A percentile compares a stretch with the other conserved stretches of the same genome.
Evolutionary conservation across 768 basidiomycete species (phyloP).

Genomic region (Macrolepiota albuminosa): DNA sequence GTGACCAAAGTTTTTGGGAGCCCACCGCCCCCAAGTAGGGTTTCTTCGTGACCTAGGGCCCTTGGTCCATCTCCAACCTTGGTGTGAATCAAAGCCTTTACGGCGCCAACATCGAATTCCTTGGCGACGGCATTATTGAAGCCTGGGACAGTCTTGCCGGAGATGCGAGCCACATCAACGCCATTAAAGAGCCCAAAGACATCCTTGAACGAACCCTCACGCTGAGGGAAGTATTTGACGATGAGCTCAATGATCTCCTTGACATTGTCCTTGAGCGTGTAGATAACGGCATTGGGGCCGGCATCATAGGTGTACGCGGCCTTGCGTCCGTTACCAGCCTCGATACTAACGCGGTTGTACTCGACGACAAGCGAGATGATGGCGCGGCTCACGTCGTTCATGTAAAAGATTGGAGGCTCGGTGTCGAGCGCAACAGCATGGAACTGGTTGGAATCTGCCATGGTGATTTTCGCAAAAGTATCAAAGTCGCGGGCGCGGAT

Average conservation of each 20-base stretch:
- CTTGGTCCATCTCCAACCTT: slow-evolving; percentile 89
- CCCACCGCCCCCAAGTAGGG: slow-evolving; percentile 65
- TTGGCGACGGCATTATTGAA: slow-evolving; percentile 80
- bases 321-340: slow-evolving; percentile 50
- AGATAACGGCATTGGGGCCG: slow-evolving; percentile 98
- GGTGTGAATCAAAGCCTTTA: slow-evolving; percentile 90
- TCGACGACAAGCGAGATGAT: slow-evolving; percentile 90
- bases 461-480: slow-evolving; percentile 85
- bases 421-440: slow-evolving; percentile 98
- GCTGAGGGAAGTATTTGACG: slow-evolving; percentile 82
- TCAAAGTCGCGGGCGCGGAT: slow-evolving; percentile 82
- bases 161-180: slow-evolving; percentile 26
- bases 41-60: slow-evolving; percentile 54
- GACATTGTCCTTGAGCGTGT: slow-evolving; percentile 74
- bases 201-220: slow-evolving; percentile 66
- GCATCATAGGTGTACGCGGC: slow-evolving; percentile 99
- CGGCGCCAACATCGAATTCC: slow-evolving; percentile 67
- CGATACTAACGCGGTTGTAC: slow-evolving; percentile 78
- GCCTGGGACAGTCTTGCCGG: slow-evolving; percentile 55
- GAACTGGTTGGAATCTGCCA: slow-evolving; percentile 98
- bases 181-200: slow-evolving; percentile 58
- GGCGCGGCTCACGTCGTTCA: slow-evolving; percentile 96
- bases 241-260: slow-evolving; percentile 74
- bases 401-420: slow-evolving; percentile 96
- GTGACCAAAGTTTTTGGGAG: slow-evolving; percentile 52